Conservation (phyloP, 495 filamentous ascomycete genomes). For the Pyrenula aspistea region DNA sequence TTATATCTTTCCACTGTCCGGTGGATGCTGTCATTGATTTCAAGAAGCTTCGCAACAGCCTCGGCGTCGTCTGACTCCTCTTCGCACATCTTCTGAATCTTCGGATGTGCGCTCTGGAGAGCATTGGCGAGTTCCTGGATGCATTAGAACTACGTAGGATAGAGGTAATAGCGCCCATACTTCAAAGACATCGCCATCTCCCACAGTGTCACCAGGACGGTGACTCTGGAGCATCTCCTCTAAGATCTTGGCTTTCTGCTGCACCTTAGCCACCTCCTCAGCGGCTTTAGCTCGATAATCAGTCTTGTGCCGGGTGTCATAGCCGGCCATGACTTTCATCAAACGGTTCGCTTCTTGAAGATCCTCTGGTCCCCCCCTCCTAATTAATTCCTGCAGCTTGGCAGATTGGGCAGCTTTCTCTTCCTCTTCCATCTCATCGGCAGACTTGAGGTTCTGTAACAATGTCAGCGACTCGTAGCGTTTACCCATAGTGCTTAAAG, state of each 20-base stretch:
- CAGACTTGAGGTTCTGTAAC: conserved; percentile 76
- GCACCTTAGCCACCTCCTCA: conserved; percentile 85
- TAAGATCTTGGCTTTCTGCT: conserved; percentile 78
- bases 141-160: neutral
- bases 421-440: conserved; percentile 98
- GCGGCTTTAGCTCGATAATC: conserved; percentile 97
- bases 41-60: conserved; percentile 85
- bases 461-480: conserved; percentile 16
- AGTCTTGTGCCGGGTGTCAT: conserved; percentile 86
- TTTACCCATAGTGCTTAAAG: neutral
- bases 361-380: conserved; percentile 81
- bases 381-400: conserved; percentile 92
- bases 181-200: conserved; percentile 89
- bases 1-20: conserved; percentile 91
- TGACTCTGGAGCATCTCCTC: conserved; percentile 87
- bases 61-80: conserved; percentile 95
- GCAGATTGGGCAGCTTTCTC: conserved; percentile 89
- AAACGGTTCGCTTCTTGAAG: conserved; percentile 90
- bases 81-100: conserved; percentile 99
- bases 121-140: conserved; percentile 75
- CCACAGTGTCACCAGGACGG: conserved; percentile 68
- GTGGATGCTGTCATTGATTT: conserved; percentile 98
- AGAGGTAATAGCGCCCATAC: conserved; percentile 19
- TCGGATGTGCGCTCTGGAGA: conserved; percentile 86
- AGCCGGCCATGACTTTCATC: conserved; percentile 99